A percentile compares a stretch with the other conserved stretches of the same genome.
These are phyloP conservation scores for Quercus glauca DNA, from an alignment of 306 rosid genomes.

Conservation along the genomic window DNA sequence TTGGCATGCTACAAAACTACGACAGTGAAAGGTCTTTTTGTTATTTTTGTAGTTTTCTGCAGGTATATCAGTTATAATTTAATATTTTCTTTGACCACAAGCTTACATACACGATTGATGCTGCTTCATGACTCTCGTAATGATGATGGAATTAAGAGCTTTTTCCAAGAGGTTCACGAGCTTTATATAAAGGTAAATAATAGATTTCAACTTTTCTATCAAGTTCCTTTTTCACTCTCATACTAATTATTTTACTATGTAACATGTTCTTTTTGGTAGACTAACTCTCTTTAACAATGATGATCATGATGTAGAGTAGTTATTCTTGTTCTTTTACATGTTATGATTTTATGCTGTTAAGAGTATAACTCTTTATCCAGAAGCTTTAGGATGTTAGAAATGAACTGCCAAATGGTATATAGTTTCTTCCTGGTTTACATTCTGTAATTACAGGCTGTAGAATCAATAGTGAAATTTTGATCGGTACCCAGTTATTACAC, in stretches of 20 bases:
- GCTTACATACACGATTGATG: conserved; percentile 83
- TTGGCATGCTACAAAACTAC: neutral
- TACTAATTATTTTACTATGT: neutral
- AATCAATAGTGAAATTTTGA: no score
- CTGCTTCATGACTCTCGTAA: conserved; percentile 93
- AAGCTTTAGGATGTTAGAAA: neutral
- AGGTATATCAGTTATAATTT: neutral
- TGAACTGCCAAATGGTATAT: conserved; percentile 1
- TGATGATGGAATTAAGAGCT: conserved; percentile 98
- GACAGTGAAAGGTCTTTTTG: conserved; percentile 6
- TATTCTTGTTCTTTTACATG: neutral
- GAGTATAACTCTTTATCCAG: neutral
- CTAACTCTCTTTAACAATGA: neutral
- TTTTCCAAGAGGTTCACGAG: conserved; percentile 97
- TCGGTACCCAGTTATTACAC: no score
- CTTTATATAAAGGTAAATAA: conserved; percentile 81
- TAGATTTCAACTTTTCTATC: conserved; percentile 1
- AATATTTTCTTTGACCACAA: conserved; percentile 56
- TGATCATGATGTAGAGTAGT: neutral
- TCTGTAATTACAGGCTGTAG: neutral
- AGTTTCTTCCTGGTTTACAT: neutral
- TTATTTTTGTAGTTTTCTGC: neutral
- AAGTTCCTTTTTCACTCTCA: neutral
- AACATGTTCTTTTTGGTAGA: neutral
- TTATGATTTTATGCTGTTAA: neutral